Percentiles rank a stretch among this genome's conserved stretches.
Evolutionary conservation across 176 grass and related monocot species (phyloP).

Genomic region (Tillandsia leiboldiana): DNA sequence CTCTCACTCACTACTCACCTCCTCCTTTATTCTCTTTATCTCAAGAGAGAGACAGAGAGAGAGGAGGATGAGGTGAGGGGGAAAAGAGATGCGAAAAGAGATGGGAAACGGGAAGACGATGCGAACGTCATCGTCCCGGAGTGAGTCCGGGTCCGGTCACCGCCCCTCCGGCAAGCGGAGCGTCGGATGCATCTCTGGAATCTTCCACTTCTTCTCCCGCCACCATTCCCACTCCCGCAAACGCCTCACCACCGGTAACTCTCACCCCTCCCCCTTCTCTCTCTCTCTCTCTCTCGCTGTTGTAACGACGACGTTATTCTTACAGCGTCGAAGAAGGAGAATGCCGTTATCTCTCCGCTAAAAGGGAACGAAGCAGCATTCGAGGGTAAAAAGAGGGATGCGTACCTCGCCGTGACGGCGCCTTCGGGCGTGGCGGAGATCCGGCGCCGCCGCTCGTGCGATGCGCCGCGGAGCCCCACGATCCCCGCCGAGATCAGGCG

Average conservation of each 20-base stretch:
- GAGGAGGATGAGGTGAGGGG: neutral
- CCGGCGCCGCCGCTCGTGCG: conserved; percentile 32
- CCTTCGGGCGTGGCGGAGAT: conserved; percentile 10
- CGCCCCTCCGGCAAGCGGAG: conserved; percentile 17
- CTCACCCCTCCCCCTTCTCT: neutral
- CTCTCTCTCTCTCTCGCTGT: neutral
- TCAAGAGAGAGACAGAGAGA: neutral
- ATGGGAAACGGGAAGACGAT: conserved; percentile 22
- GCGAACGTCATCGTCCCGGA: conserved; percentile 31
- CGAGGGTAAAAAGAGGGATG: neutral
- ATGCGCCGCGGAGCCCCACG: conserved; percentile 64
- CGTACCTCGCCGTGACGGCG: neutral
- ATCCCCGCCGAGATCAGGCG: conserved; percentile 58
- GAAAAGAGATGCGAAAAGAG: neutral
- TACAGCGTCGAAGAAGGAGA: conserved; percentile 33
- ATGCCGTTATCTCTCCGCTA: neutral
- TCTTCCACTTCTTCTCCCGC: conserved; percentile 68
- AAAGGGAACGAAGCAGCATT: neutral
- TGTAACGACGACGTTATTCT: neutral
- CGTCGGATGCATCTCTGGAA: conserved; percentile 79
- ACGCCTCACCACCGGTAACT: conserved; percentile 45
- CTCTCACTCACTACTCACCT: neutral
- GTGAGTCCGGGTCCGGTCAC: conserved; percentile 13
- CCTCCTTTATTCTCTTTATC: neutral
- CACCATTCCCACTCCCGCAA: conserved; percentile 63